Percentiles rank a stretch among this genome's conserved stretches.
These are phyloP conservation scores for Arachis stenosperma DNA, from an alignment of 306 rosid genomes.

Conservation along the genomic window DNA sequence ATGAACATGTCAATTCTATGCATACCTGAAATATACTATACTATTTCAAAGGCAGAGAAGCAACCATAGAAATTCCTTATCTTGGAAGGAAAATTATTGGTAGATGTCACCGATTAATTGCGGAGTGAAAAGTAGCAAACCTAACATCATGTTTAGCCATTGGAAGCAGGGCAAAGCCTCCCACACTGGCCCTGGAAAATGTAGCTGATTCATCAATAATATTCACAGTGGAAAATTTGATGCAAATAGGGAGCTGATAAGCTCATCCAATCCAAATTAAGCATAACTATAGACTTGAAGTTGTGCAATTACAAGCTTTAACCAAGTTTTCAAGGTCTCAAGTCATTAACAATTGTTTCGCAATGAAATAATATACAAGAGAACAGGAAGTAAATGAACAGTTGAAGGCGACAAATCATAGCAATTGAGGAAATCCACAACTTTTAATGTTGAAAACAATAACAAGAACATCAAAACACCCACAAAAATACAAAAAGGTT, in stretches of 20 bases:
- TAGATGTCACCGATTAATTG: conserved; percentile 47
- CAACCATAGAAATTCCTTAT: conserved; percentile 32
- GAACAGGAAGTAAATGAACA: conserved; percentile 32
- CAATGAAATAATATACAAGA: conserved; percentile 9
- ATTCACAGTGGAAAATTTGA: conserved; percentile 15
- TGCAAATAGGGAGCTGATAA: conserved; percentile 19
- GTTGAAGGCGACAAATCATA: conserved; percentile 5
- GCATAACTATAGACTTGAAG: neutral
- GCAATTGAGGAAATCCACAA: neutral
- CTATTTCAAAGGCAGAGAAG: conserved; percentile 23
- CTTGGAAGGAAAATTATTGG: conserved; percentile 41
- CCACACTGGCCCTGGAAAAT: conserved; percentile 61
- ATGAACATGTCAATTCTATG: conserved; percentile 26
- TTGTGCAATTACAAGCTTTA: conserved; percentile 2
- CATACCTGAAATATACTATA: conserved; percentile 43
- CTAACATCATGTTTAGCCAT: conserved; percentile 53
- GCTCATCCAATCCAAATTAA: conserved; percentile 21
- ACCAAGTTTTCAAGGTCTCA: neutral
- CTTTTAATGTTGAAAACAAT: conserved; percentile 3
- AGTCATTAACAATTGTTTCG: conserved; percentile 12
- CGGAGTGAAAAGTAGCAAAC: conserved; percentile 51
- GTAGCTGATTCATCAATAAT: conserved; percentile 47
- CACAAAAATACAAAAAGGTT: conserved; percentile 28
- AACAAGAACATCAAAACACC: conserved; percentile 7
- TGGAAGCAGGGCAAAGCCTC: conserved; percentile 62